Conservation (phyloP, 2,329 filamentous ascomycete species). For the Zymoseptoria brevis region DNA sequence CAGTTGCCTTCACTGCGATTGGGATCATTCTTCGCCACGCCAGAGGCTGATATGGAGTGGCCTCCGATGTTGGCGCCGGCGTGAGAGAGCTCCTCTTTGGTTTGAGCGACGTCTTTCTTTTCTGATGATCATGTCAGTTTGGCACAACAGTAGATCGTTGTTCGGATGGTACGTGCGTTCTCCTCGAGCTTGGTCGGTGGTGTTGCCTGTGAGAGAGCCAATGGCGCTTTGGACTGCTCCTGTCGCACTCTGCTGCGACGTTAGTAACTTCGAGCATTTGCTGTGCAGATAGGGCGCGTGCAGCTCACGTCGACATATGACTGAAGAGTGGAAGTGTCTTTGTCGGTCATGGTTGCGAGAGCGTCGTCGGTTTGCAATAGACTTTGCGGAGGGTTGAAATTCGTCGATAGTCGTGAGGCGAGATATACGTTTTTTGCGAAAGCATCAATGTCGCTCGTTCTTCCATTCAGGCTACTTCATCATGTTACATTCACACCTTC, state of each 20-base stretch:
- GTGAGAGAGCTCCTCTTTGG: constrained; percentile 67
- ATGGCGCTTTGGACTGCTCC: constrained; percentile 65
- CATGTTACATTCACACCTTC: not conserved
- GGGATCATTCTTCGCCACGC: constrained; percentile 64
- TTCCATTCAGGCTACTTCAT: not conserved
- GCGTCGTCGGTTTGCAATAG: not conserved
- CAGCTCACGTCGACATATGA: constrained; percentile 51
- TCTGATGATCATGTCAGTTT: not conserved
- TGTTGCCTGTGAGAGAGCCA: constrained; percentile 65
- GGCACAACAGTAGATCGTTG: not conserved
- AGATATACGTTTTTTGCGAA: not conserved
- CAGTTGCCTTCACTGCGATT: constrained; percentile 65
- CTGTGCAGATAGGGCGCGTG: not conserved
- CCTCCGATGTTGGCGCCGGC: constrained; percentile 66
- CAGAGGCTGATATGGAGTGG: constrained; percentile 59
- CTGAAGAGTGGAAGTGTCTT: constrained; percentile 67
- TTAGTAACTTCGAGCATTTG: constrained; percentile 10
- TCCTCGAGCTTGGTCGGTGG: constrained; percentile 51
- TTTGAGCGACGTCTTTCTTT: constrained; percentile 52
- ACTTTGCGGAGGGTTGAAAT: not conserved
- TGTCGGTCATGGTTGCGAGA: constrained; percentile 32
- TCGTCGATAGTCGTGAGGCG: not conserved
- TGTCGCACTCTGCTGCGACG: constrained; percentile 48
- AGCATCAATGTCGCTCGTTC: not conserved
- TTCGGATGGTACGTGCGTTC: constrained; percentile 5